Conservation (phyloP, 352 stramenopile species). For the Globisporangium viniferum region DNA sequence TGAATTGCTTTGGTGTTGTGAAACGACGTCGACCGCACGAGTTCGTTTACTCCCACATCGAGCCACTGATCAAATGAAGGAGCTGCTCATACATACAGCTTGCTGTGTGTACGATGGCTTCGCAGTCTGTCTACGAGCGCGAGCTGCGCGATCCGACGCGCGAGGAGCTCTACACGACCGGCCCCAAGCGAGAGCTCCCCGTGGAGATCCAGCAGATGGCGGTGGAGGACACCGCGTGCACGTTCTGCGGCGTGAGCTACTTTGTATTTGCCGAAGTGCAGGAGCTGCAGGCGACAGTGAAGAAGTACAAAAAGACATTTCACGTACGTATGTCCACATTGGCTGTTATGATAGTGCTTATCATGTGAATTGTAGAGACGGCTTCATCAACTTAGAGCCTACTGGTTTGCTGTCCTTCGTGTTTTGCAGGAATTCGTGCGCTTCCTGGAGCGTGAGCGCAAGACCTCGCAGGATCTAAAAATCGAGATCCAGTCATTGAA, state of each 20-base stretch:
- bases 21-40: background rate
- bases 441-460: conserved; percentile 67
- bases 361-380: background rate
- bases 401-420: background rate
- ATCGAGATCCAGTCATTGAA: conserved; percentile 39
- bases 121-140: background rate
- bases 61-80: too few relatives aligned
- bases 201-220: conserved; percentile 65
- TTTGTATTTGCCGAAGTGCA: conserved; percentile 86
- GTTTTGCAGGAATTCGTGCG: conserved; percentile 45
- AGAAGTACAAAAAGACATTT: conserved; percentile 72
- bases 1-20: background rate
- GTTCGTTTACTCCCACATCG: too few relatives aligned
- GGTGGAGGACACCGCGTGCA: conserved; percentile 74
- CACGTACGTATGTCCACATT: conserved; percentile 27
- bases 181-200: conserved; percentile 52
- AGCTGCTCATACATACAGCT: too few relatives aligned
- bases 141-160: conserved; percentile 19
- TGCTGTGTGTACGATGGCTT: conserved; percentile 6
- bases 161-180: conserved; percentile 61
- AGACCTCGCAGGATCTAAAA: conserved; percentile 33
- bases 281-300: conserved; percentile 60
- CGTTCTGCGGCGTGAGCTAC: conserved; percentile 83
- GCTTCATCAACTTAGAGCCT: too few relatives aligned
- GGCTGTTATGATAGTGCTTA: background rate